Conservation (phyloP, 2,329 filamentous ascomycete species). For the Sporothrix globosa region DNA sequence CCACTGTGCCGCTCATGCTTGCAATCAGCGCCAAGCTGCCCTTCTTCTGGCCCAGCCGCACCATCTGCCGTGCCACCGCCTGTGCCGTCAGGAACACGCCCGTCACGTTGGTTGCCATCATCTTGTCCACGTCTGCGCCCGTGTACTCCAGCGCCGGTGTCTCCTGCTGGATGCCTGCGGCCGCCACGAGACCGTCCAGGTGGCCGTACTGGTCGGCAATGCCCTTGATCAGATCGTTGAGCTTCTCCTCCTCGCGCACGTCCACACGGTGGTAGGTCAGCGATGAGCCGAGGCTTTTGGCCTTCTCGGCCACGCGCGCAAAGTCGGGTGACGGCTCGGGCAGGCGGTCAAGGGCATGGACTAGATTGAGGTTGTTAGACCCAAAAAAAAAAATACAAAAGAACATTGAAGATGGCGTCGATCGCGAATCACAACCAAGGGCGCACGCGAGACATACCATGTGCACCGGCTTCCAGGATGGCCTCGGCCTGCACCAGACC, state of each 20-base stretch:
- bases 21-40: conserved; percentile 68
- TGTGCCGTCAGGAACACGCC: conserved; percentile 84
- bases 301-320: conserved; percentile 64
- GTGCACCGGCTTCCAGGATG: conserved; percentile 77
- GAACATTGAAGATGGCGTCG: neutral
- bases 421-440: neutral
- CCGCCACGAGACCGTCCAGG: conserved; percentile 76
- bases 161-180: conserved; percentile 77
- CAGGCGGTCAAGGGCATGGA: conserved; percentile 68
- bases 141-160: conserved; percentile 80
- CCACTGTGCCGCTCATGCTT: conserved; percentile 70
- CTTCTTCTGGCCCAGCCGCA: conserved; percentile 57
- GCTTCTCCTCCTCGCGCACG: conserved; percentile 69
- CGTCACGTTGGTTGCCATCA: conserved; percentile 85
- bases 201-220: conserved; percentile 73
- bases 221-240: conserved; percentile 68
- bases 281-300: conserved; percentile 64
- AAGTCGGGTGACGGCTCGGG: conserved; percentile 62
- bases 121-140: conserved; percentile 72
- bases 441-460: conserved; percentile 48
- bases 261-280: conserved; percentile 79
- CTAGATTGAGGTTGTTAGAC: neutral
- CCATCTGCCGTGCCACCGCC: conserved; percentile 79
- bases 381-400: neutral
- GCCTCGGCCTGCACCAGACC: conserved; percentile 79